Conservation (phyloP, 2,329 filamentous ascomycete genomes). For the Colletotrichum caudatum region DNA sequence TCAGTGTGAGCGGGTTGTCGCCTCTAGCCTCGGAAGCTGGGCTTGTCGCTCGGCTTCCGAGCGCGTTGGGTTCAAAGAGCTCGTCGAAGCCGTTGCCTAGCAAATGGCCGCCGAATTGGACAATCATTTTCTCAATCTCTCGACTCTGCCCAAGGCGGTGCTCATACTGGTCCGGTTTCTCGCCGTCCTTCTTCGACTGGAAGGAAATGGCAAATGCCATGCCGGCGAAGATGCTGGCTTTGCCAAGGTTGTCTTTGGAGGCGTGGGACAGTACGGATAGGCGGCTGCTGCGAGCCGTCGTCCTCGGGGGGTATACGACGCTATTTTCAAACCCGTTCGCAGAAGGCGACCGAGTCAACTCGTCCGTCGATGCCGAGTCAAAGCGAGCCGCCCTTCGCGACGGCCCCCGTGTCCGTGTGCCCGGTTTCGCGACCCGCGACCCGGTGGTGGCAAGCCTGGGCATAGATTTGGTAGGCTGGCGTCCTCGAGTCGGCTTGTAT, state of each 20-base stretch:
- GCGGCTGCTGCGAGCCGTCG: constrained; percentile 39
- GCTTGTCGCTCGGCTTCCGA: constrained; percentile 51
- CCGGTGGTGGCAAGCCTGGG: constrained; percentile 10
- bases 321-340: constrained; percentile 54
- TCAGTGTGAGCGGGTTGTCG: constrained; percentile 63
- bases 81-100: constrained; percentile 83
- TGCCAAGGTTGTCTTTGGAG: constrained; percentile 21
- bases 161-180: constrained; percentile 63
- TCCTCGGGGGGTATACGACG: constrained; percentile 47
- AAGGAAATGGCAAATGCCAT: constrained; percentile 93
- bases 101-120: constrained; percentile 77
- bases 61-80: constrained; percentile 71
- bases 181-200: constrained; percentile 61
- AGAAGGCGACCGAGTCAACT: constrained; percentile 57
- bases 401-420: constrained; percentile 42
- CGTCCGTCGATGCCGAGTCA: constrained; percentile 62
- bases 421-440: constrained; percentile 35
- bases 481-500: constrained; percentile 24
- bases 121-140: constrained; percentile 71
- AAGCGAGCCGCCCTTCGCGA: constrained; percentile 44
- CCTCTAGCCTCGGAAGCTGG: constrained; percentile 48
- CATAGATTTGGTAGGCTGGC: constrained; percentile 12
- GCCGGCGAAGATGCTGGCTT: constrained; percentile 70
- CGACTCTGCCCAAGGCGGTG: constrained; percentile 55
- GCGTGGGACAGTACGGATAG: constrained; percentile 32